Evolutionary conservation across 148 eudicot genomes (phyloP).

Genomic region (Camellia sinensis): DNA sequence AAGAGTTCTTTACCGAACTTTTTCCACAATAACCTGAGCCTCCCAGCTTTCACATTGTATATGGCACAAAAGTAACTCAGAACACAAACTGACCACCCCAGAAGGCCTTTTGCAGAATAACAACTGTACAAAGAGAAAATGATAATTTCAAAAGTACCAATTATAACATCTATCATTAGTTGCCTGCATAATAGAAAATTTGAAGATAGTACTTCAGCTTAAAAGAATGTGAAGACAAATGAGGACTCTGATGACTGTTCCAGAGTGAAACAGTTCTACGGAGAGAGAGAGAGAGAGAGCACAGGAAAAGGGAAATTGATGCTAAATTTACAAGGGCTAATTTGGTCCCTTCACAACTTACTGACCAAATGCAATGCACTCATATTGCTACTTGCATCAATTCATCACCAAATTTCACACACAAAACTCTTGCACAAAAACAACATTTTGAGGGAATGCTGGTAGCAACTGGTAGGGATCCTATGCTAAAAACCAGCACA

Average conservation of each 20-base stretch:
- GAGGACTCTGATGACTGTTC: background rate
- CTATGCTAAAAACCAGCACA: too few species aligned
- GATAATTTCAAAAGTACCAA: background rate
- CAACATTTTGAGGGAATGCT: too few species aligned
- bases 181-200: background rate
- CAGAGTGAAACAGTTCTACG: background rate
- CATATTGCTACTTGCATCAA: too few species aligned
- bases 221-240: background rate
- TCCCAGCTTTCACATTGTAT: background rate
- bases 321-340: background rate
- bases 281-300: background rate
- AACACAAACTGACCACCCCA: too few species aligned
- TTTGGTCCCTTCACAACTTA: too few species aligned
- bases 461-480: too few species aligned
- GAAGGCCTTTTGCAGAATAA: background rate
- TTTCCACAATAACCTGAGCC: background rate
- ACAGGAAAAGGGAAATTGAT: background rate
- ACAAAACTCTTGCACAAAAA: background rate
- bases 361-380: too few species aligned
- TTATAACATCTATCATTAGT: background rate
- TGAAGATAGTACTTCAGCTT: background rate
- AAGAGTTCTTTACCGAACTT: background rate
- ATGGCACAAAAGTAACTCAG: background rate
- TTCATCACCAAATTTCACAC: background rate
- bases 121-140: background rate